Evolutionary conservation across 2,329 filamentous ascomycete genomes (phyloP), one percentile per base, ranked within the genome.

Genomic region (Cryphonectria naterciae): DNA sequence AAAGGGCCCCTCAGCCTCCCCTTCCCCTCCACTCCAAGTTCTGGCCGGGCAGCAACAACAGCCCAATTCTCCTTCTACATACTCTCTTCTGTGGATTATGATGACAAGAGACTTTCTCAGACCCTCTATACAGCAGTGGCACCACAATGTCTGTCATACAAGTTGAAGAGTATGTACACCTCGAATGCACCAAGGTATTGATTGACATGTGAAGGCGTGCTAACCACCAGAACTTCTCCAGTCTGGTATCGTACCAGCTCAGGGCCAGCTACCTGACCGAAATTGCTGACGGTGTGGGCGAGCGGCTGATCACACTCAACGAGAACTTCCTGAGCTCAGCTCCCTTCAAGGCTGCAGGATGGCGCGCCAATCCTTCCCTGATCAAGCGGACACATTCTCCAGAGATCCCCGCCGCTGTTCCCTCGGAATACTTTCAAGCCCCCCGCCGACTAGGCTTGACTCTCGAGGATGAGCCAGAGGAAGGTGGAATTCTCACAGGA

Each of bases 371-470:
- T 77, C 88, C 91, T 13, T 87, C 91, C 25, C 90, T 94, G 74
- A 89, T 92, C 79, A 95, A 95, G 81, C 90, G 93, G 76, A 95
- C 92, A 63, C 92, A 97, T 80, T 96, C 93, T 2, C 93, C 93
- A 28, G 93, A 93, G 1, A 97, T 97, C 70, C 93, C 93, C 13
- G 95, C 93, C 4, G 92, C 92, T 19, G 88, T 94, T 73, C 91
- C 92, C 41, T 93, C 92, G 63, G 93, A 96, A 78, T 96, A 96
- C 82, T 96, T 96, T 78, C 92, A 94, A 67, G 85, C 92, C 1
- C 89, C 90, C 15, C 88, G 89, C 15, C 86, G 87, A 56, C 84
- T 86, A 32, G 89, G 88, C 1, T 80, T 92, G 52, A 89, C 88
- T 15, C 86, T 93, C 37, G 90, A 91, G 74, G 89, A 91, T 80